A percentile compares a stretch with the other conserved stretches of the same genome.
phyloP scores from a whole-genome alignment of 805 yeast species.

The Candida broadrunensis region DNA sequence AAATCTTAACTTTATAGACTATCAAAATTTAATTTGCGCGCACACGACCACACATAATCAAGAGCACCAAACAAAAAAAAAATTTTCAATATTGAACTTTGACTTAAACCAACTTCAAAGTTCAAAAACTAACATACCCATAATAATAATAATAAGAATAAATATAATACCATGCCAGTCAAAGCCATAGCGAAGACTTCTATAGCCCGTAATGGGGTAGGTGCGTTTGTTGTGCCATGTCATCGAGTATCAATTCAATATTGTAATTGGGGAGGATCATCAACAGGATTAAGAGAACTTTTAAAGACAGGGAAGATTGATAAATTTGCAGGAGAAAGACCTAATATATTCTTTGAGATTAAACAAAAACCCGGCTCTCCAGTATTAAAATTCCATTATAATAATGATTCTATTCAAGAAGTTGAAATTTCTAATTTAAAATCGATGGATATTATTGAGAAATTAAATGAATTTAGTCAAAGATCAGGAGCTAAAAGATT shows the following conservation, averaged over 20 bases:
- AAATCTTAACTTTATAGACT: no score
- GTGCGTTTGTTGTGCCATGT: slow-evolving; percentile 74
- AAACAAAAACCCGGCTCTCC: slow-evolving; percentile 82
- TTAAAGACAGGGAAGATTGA: slow-evolving; percentile 50
- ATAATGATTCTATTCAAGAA: slow-evolving; percentile 29
- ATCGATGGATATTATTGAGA: slow-evolving; percentile 57
- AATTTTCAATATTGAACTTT: no score
- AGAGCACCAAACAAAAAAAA: no score
- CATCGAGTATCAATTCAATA: slow-evolving; percentile 70
- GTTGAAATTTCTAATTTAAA: slow-evolving; percentile 78
- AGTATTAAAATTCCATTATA: slow-evolving; percentile 41
- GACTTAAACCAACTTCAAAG: no score
- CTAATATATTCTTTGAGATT: slow-evolving; percentile 70
- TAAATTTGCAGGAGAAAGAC: slow-evolving; percentile 55
- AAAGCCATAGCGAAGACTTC: slow-evolving; percentile 60
- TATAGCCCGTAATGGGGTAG: slow-evolving; percentile 70
- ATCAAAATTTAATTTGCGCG: no score
- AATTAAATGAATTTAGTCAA: slow-evolving; percentile 61
- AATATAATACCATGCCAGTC: slow-evolving; percentile 43
- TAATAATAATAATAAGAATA: no score
- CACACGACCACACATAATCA: no score
- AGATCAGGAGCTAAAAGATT: slow-evolving; percentile 65
- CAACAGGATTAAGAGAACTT: slow-evolving; percentile 76
- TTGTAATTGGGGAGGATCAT: slow-evolving; percentile 96
- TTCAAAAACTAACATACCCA: no score